Base-by-base conservation (phyloP, 306 rosid species). In the Rubus parviflorus region DNA sequence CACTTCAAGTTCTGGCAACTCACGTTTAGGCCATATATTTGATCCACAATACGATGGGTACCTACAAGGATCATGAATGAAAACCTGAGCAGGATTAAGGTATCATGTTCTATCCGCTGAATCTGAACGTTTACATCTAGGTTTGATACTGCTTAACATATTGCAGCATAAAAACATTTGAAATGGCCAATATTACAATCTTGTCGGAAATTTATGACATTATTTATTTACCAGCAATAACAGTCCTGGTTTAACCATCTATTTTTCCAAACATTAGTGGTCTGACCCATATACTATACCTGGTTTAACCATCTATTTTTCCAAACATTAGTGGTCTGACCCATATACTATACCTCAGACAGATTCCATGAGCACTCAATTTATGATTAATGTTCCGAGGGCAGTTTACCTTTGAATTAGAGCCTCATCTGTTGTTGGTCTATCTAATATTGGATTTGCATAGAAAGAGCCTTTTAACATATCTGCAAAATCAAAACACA, bases 1-100 rank as follows among this genome's bases (percentile, higher is more conserved):
- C 53, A 75, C 81, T 87, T 92, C 97, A 85, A 94, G 90, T 79
- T 94, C 95, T 48, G 97, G 97, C 80, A 94, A 80, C 30, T 93
- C 86, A 23, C 68, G 82, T 68, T 71, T 79, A 49, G 97, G 98
- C 98, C 98, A 94, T 80, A 92, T 88, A 83, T 94, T 94, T 72
- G 97, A 87, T 75, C 97, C 90, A 79, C 97, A 94, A 66, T 92
- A 92, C 61, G 97, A 89, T 20, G 97, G 97, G 81, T 92, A 94
- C 89, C 98, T 94, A 82, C 73, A 79, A 77, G 79, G 76, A 64
- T 19, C 22, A 76, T 68, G 47, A 10, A 58, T 37, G 20, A 82
- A 87, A 80, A 57, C n/a, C 77, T 47, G 74, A 70, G 83, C 56
- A 77, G 71, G 78, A 57, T 62, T 38, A 65, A 25, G 8, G 23